These are phyloP conservation scores for Cercospora berteroae DNA, from an alignment of 2,329 filamentous ascomycete species.

Conservation along the genomic window DNA sequence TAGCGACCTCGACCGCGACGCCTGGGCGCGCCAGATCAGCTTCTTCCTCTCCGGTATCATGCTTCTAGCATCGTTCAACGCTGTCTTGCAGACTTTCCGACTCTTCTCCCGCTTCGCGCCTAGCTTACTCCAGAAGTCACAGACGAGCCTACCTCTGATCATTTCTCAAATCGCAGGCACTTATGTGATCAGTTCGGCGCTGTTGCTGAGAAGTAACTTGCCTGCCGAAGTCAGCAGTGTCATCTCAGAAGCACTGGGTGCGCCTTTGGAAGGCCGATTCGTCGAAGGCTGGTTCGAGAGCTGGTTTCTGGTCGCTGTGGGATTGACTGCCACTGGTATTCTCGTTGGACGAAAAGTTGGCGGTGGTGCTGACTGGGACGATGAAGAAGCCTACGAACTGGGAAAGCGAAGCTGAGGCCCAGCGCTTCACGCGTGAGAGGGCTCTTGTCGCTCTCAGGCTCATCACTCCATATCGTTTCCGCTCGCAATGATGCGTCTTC, in stretches of 20 bases:
- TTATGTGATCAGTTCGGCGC: slow-evolving; percentile 77
- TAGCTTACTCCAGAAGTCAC: slow-evolving; percentile 67
- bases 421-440: background rate
- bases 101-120: slow-evolving; percentile 76
- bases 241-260: slow-evolving; percentile 73
- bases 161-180: slow-evolving; percentile 79
- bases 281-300: slow-evolving; percentile 84
- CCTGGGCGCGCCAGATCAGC: slow-evolving; percentile 81
- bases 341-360: slow-evolving; percentile 66
- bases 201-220: slow-evolving; percentile 75
- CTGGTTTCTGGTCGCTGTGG: slow-evolving; percentile 73
- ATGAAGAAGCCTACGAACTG: slow-evolving; percentile 55
- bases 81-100: slow-evolving; percentile 79
- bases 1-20: slow-evolving; percentile 73
- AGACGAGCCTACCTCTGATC: slow-evolving; percentile 74
- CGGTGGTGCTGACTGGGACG: slow-evolving; percentile 44
- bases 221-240: slow-evolving; percentile 73
- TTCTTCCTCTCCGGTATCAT: slow-evolving; percentile 82
- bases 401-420: slow-evolving; percentile 61
- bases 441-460: background rate
- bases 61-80: slow-evolving; percentile 75
- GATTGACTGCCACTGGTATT: slow-evolving; percentile 66
- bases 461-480: background rate
- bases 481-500: background rate
- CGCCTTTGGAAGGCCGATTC: slow-evolving; percentile 69